Percentiles rank a stretch among this genome's conserved stretches.
Evolutionary conservation across 495 filamentous ascomycete species (phyloP).

Genomic region (Cercophora newfieldiana): DNA sequence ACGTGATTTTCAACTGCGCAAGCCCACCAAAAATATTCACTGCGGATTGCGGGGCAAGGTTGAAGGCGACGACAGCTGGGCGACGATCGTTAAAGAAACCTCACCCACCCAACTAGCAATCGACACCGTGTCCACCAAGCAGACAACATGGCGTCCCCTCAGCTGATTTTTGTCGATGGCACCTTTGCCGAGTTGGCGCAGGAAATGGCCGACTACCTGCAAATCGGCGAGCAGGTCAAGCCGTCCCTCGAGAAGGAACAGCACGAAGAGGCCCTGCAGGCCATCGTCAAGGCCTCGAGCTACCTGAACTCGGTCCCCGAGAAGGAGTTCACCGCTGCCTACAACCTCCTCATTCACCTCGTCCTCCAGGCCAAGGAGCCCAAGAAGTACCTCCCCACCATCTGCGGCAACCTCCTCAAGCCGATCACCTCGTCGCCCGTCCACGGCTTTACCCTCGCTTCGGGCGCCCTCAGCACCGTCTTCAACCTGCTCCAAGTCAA

Average conservation of each 20-base stretch:
- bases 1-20: slow-evolving; percentile 16
- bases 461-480: slow-evolving; percentile 86
- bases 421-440: slow-evolving; percentile 81
- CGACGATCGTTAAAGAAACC: slow-evolving; percentile 7
- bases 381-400: slow-evolving; percentile 77
- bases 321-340: slow-evolving; percentile 91
- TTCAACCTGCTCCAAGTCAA: slow-evolving; percentile 86
- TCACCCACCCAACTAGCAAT: slow-evolving; percentile 5
- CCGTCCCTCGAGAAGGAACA: slow-evolving; percentile 69
- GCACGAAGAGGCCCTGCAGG: slow-evolving; percentile 84
- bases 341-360: slow-evolving; percentile 94
- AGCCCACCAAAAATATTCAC: slow-evolving; percentile 15
- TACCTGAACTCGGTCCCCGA: slow-evolving; percentile 81
- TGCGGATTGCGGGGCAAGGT: slow-evolving; percentile 14
- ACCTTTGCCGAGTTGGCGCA: slow-evolving; percentile 82
- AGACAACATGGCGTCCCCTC: slow-evolving; percentile 37
- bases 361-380: slow-evolving; percentile 78
- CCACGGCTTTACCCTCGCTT: slow-evolving; percentile 80
- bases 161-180: slow-evolving; percentile 82
- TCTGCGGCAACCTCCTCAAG: slow-evolving; percentile 84
- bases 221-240: slow-evolving; percentile 66
- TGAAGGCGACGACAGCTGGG: too few species aligned
- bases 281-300: slow-evolving; percentile 72
- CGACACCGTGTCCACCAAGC: slow-evolving; percentile 16
- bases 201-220: slow-evolving; percentile 84